Evolutionary conservation across 2,329 filamentous ascomycete species (phyloP).

Genomic region (Colletotrichum nymphaeae): DNA sequence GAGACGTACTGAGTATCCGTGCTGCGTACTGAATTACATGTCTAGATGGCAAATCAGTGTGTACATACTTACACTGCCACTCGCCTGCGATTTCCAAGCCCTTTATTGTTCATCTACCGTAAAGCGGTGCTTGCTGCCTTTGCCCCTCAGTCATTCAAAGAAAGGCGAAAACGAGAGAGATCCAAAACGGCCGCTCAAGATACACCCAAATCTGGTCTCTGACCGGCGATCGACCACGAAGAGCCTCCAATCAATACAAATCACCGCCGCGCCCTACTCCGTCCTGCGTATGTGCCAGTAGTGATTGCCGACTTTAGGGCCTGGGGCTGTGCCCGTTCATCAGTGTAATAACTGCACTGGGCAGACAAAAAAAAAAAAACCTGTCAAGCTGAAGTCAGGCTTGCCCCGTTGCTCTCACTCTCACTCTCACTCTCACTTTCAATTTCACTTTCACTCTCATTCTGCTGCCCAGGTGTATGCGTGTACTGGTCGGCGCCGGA

Average conservation of each 20-base stretch:
- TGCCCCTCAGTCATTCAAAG: background rate
- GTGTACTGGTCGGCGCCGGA: background rate
- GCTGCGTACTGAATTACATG: background rate
- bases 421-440: no score
- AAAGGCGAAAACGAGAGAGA: background rate
- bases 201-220: background rate
- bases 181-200: background rate
- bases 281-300: background rate
- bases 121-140: background rate
- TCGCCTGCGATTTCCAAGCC: background rate
- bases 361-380: background rate
- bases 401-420: no score
- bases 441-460: background rate
- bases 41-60: background rate
- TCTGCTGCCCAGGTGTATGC: background rate
- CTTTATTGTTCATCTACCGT: no score
- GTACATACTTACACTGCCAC: constrained; percentile 23
- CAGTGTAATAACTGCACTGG: background rate
- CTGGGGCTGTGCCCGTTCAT: no score
- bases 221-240: background rate
- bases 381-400: background rate
- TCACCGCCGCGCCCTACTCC: background rate
- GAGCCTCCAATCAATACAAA: constrained; percentile 5
- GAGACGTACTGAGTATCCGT: background rate
- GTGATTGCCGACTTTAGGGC: background rate